These are phyloP conservation scores for Pichia sp. DNA, from an alignment of 1,139 yeast species.

Conservation along the genomic window DNA sequence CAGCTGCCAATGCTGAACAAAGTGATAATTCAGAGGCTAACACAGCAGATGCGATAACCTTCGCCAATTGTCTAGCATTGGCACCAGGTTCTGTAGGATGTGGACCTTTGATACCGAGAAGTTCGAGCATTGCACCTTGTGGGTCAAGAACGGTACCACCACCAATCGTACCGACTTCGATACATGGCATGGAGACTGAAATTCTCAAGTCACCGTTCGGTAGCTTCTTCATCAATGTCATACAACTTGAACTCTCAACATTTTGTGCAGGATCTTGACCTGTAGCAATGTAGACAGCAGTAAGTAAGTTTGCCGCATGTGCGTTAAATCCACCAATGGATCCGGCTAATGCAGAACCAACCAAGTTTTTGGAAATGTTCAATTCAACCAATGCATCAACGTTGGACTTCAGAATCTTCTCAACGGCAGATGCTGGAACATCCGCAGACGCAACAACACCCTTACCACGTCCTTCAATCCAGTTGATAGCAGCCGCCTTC, in stretches of 20 bases:
- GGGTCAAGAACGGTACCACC: constrained; percentile 98
- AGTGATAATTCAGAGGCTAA: constrained; percentile 94
- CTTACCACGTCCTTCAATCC: constrained; percentile 99
- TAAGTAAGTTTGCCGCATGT: constrained; percentile 92
- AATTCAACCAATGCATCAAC: constrained; percentile 89
- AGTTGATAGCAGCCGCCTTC: constrained; percentile 95
- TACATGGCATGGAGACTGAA: constrained; percentile 97
- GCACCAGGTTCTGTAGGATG: constrained; percentile 92
- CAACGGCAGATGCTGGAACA: constrained; percentile 75
- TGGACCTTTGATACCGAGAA: constrained; percentile 93
- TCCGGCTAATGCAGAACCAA: constrained; percentile 99
- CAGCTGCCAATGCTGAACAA: constrained; percentile 95
- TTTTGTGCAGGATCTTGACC: constrained; percentile 99
- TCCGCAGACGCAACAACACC: constrained; percentile 97
- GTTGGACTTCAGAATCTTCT: constrained; percentile 78
- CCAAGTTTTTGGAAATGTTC: constrained; percentile 78
- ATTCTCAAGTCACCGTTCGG: constrained; percentile 73
- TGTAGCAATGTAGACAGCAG: constrained; percentile 88
- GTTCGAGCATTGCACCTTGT: constrained; percentile 92
- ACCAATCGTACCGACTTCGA: constrained; percentile 98
- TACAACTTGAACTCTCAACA: constrained; percentile 96
- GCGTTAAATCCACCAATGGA: constrained; percentile 97
- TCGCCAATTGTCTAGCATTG: constrained; percentile 93
- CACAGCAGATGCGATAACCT: constrained; percentile 89
- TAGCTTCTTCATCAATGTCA: constrained; percentile 83